These are phyloP conservation scores for Geosmithia flava DNA, from an alignment of 2,329 filamentous ascomycete species.

Conservation along the genomic window DNA sequence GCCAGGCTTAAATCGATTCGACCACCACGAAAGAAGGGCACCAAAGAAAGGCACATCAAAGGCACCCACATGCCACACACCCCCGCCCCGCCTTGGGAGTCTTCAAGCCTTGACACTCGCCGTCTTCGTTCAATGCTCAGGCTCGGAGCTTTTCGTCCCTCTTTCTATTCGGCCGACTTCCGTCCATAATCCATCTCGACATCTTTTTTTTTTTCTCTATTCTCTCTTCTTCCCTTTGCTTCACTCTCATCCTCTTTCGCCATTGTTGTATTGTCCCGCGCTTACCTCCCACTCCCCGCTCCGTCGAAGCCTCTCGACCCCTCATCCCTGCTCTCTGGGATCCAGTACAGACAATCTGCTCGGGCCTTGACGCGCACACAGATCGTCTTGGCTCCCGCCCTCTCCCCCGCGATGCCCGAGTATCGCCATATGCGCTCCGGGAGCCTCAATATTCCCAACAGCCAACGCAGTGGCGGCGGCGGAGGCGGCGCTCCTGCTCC, in stretches of 20 bases:
- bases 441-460: slow-evolving; percentile 39
- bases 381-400: background rate
- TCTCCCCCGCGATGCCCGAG: slow-evolving; percentile 26
- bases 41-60: background rate
- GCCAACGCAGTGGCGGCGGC: slow-evolving; percentile 2
- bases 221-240: too few relatives aligned
- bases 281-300: background rate
- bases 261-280: too few relatives aligned
- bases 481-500: too few relatives aligned
- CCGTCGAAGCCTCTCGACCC: background rate
- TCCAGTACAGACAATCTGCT: background rate
- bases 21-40: too few relatives aligned
- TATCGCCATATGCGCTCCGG: slow-evolving; percentile 45
- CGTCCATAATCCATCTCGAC: background rate
- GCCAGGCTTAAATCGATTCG: too few relatives aligned
- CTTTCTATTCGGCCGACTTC: background rate
- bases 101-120: background rate
- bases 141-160: background rate
- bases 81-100: background rate
- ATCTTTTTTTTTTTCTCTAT: background rate
- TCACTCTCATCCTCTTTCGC: too few relatives aligned
- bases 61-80: background rate
- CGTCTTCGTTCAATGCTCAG: background rate
- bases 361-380: background rate
- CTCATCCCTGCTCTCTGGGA: background rate